A percentile compares a stretch with the other conserved stretches of the same genome.
These are phyloP conservation scores for Quercus wislizeni DNA, from an alignment of 306 rosid genomes.

Conservation along the genomic window DNA sequence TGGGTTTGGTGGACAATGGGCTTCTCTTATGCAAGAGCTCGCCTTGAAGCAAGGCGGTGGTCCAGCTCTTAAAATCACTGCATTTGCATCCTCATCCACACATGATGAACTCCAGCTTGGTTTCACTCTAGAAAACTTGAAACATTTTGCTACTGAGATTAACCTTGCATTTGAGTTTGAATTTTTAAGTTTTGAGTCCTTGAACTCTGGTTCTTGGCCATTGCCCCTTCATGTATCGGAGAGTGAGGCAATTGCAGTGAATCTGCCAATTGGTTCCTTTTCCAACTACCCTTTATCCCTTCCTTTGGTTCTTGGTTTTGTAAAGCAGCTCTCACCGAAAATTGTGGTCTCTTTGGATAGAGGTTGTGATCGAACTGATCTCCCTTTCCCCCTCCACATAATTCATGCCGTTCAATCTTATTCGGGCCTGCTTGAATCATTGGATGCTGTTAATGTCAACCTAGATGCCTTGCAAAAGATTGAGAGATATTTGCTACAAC, in stretches of 20 bases:
- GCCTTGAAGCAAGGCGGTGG: slow-evolving; percentile 60
- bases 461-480: slow-evolving; percentile 67
- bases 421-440: slow-evolving; percentile 61
- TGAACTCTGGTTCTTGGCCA: slow-evolving; percentile 68
- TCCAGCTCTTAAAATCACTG: slow-evolving; percentile 71
- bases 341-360: slow-evolving; percentile 70
- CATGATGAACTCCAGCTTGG: slow-evolving; percentile 65
- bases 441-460: slow-evolving; percentile 67
- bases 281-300: slow-evolving; percentile 40
- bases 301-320: slow-evolving; percentile 58
- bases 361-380: slow-evolving; percentile 60
- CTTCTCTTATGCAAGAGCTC: slow-evolving; percentile 87
- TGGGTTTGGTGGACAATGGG: slow-evolving; percentile 94
- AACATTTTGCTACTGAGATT: slow-evolving; percentile 66
- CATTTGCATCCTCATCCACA: slow-evolving; percentile 55
- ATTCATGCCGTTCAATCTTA: slow-evolving; percentile 51
- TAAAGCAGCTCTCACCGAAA: slow-evolving; percentile 75
- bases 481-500: slow-evolving; percentile 70
- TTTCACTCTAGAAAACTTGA: slow-evolving; percentile 74
- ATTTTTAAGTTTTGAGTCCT: slow-evolving; percentile 48
- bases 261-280: slow-evolving; percentile 61
- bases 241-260: slow-evolving; percentile 65
- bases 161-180: slow-evolving; percentile 70
- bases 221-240: slow-evolving; percentile 43
- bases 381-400: slow-evolving; percentile 58